Evolutionary conservation across 2,329 filamentous ascomycete genomes (phyloP).

Genomic region (Cercospora beticola): DNA sequence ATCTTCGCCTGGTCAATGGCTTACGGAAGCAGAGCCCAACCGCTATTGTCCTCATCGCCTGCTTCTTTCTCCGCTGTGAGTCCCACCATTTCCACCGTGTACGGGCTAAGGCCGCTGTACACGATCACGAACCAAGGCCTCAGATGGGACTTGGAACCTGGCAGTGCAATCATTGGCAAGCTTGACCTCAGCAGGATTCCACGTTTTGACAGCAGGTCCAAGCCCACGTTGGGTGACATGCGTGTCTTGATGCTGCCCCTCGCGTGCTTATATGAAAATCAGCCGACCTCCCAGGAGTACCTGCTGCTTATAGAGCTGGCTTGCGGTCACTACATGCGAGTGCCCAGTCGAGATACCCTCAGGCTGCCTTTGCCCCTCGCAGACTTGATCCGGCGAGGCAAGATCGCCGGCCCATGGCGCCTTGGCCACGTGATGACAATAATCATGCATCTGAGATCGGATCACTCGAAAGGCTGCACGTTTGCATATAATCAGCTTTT

Average conservation of each 20-base stretch:
- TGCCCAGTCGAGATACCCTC: background rate
- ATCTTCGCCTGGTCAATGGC: constrained; percentile 1
- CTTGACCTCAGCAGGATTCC: background rate
- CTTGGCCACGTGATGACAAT: background rate
- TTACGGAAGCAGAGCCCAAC: background rate
- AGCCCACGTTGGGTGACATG: background rate
- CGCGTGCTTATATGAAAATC: background rate
- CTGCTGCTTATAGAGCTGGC: background rate
- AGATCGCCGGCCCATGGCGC: background rate
- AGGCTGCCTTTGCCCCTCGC: background rate
- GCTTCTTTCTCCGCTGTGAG: background rate
- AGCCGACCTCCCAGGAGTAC: background rate
- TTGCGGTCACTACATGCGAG: background rate
- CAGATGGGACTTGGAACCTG: background rate
- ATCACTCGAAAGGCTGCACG: background rate
- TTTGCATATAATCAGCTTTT: background rate
- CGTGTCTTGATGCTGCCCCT: background rate
- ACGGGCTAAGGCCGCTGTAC: background rate
- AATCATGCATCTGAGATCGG: background rate
- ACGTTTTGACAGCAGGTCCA: background rate
- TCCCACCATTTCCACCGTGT: background rate
- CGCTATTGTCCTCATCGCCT: background rate
- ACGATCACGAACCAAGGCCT: constrained; percentile 1
- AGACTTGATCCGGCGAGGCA: background rate
- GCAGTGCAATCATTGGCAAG: background rate